Conservation (phyloP, 169 alveolate genomes). For the Plasmodium gallinaceum region DNA sequence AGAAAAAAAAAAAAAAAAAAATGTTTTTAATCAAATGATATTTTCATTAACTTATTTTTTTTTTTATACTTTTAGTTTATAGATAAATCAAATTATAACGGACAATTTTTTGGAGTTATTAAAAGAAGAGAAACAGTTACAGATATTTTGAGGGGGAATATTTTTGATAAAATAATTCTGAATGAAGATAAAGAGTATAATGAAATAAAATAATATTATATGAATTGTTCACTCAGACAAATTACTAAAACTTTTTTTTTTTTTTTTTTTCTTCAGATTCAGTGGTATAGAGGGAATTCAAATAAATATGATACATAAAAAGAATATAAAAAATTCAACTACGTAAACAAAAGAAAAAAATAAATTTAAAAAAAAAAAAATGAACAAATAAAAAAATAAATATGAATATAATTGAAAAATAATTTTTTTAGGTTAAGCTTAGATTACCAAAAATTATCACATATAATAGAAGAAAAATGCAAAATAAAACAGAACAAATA, state of each 20-base stretch:
- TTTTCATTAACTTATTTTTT: background rate
- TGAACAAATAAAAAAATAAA: background rate
- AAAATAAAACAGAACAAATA: background rate
- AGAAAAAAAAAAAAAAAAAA: too few relatives aligned
- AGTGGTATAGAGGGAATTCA: background rate
- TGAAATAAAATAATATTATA: background rate
- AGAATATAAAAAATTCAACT: background rate
- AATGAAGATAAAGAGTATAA: conserved; percentile 2
- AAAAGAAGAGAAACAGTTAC: conserved; percentile 20
- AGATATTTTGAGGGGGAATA: conserved; percentile 20
- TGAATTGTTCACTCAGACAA: background rate
- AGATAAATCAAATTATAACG: background rate
- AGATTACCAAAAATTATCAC: background rate
- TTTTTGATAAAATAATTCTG: conserved; percentile 27
- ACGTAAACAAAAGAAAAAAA: background rate
- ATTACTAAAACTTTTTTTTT: background rate
- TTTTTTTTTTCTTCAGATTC: background rate
- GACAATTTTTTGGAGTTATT: conserved; percentile 27
- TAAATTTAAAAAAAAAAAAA: too few relatives aligned
- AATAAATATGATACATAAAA: conserved; percentile 2
- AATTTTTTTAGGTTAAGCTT: background rate
- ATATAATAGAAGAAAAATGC: background rate
- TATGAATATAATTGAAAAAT: background rate
- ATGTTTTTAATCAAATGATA: background rate
- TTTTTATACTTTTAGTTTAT: conserved; percentile 4